These are phyloP conservation scores for Aspergillus jensenii DNA, from an alignment of 2,329 filamentous ascomycete genomes.

Conservation along the genomic window DNA sequence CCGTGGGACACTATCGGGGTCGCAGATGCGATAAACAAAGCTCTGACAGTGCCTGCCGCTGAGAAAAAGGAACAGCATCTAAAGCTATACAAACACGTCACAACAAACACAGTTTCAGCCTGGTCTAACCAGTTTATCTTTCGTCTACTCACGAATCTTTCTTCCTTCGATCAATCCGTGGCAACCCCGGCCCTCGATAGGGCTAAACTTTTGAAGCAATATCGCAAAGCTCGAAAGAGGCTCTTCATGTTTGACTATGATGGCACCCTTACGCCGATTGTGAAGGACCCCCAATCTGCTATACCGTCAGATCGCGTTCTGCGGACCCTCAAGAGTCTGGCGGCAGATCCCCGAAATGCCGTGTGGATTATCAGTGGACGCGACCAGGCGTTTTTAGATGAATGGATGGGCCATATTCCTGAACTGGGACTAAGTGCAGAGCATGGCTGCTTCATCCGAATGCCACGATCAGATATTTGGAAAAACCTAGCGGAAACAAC, in stretches of 20 bases:
- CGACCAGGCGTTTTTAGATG: constrained; percentile 85
- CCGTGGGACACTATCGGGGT: constrained; percentile 89
- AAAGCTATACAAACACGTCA: constrained; percentile 79
- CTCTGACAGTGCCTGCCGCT: constrained; percentile 71
- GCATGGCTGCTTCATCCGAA: constrained; percentile 91
- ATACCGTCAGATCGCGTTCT: constrained; percentile 84
- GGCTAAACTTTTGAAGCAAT: constrained; percentile 68
- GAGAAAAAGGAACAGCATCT: constrained; percentile 68
- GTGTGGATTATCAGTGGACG: constrained; percentile 99
- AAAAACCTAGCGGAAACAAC: constrained; percentile 82
- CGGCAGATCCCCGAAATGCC: constrained; percentile 75
- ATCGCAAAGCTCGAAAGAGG: constrained; percentile 71
- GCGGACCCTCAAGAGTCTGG: constrained; percentile 73
- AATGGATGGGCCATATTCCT: constrained; percentile 88
- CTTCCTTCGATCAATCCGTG: constrained; percentile 70
- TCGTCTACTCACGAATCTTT: constrained; percentile 76
- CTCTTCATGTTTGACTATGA: constrained; percentile 99
- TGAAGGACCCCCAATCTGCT: constrained; percentile 84
- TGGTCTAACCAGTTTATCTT: constrained; percentile 82
- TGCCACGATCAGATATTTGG: constrained; percentile 76
- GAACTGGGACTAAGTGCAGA: constrained; percentile 93
- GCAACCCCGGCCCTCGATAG: constrained; percentile 82
- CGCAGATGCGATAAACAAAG: constrained; percentile 77
- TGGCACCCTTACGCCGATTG: constrained; percentile 92
- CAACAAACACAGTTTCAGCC: constrained; percentile 77